A percentile compares a stretch with the other conserved stretches of the same genome.
These are phyloP conservation scores for Salix dunnii DNA, from an alignment of 345 rosid species.

Conservation along the genomic window DNA sequence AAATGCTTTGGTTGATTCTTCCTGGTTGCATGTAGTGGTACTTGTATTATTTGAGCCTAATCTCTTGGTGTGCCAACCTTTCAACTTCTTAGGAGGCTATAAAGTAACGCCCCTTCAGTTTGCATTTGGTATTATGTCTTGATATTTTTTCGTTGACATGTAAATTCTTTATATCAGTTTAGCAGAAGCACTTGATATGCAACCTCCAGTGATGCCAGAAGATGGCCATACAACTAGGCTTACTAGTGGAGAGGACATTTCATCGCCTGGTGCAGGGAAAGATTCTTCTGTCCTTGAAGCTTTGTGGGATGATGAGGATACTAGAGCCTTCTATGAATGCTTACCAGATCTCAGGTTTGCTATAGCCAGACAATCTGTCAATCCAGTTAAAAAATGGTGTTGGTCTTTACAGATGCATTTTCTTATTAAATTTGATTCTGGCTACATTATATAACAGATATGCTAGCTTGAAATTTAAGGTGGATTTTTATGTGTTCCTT, in stretches of 20 bases:
- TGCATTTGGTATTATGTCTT: background rate
- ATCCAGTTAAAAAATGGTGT: background rate
- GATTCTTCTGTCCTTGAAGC: constrained; percentile 73
- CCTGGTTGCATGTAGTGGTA: background rate
- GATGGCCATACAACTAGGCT: constrained; percentile 94
- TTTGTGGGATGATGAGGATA: constrained; percentile 97
- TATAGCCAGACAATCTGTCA: constrained; percentile 5
- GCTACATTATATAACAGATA: background rate
- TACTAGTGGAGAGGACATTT: constrained; percentile 75
- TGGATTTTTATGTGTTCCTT: constrained; percentile 23
- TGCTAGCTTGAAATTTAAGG: background rate
- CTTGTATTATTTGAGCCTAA: background rate
- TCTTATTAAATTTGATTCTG: background rate
- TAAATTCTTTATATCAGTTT: constrained; percentile 42
- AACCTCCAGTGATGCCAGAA: constrained; percentile 97
- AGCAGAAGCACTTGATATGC: constrained; percentile 98
- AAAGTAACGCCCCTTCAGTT: background rate
- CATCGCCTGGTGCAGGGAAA: constrained; percentile 67
- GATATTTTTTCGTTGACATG: background rate
- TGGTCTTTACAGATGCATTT: background rate
- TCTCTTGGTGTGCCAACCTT: background rate
- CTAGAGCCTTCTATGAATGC: constrained; percentile 90
- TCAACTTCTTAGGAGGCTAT: background rate
- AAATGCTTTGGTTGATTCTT: background rate
- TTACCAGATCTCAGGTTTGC: constrained; percentile 96